Evolutionary conservation across 75 land plant species (phyloP).

Genomic region (Larix kaempferi): DNA sequence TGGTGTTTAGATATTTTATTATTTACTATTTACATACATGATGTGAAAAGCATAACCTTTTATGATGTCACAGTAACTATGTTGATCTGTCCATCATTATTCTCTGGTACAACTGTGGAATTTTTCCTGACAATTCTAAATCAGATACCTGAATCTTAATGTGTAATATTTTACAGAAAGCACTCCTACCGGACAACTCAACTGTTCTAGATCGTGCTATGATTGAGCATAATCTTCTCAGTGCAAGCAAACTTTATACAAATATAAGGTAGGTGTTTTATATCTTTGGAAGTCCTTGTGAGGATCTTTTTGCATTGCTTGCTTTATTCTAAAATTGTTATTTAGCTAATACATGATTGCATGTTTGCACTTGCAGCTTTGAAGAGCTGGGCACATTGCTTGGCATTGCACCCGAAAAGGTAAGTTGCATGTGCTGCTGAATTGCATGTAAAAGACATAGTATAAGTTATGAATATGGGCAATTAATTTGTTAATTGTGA

Average conservation of each 20-base stretch:
- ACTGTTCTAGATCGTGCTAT: conserved; percentile 98
- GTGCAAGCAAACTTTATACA: conserved; percentile 98
- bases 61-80: background rate
- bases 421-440: conserved; percentile 13
- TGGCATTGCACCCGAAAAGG: conserved; percentile 96
- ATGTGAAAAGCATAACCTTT: background rate
- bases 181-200: conserved; percentile 92
- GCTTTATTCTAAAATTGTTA: background rate
- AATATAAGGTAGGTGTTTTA: conserved; percentile 73
- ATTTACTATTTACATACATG: background rate
- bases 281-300: background rate
- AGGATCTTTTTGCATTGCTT: background rate
- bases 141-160: background rate
- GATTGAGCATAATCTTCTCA: conserved; percentile 98
- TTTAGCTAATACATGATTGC: conserved; percentile 6
- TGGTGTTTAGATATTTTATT: background rate
- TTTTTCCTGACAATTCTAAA: background rate
- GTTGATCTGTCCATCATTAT: background rate
- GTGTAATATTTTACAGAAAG: conserved; percentile 57
- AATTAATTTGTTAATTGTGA: too few relatives aligned
- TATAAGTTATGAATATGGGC: too few relatives aligned
- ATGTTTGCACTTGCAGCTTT: conserved; percentile 51
- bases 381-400: conserved; percentile 92
- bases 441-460: too few relatives aligned
- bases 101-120: too few relatives aligned